These are phyloP conservation scores for Acanthamoeba divionensis DNA, from an alignment of 208 protist genomes.

Conservation along the genomic window DNA sequence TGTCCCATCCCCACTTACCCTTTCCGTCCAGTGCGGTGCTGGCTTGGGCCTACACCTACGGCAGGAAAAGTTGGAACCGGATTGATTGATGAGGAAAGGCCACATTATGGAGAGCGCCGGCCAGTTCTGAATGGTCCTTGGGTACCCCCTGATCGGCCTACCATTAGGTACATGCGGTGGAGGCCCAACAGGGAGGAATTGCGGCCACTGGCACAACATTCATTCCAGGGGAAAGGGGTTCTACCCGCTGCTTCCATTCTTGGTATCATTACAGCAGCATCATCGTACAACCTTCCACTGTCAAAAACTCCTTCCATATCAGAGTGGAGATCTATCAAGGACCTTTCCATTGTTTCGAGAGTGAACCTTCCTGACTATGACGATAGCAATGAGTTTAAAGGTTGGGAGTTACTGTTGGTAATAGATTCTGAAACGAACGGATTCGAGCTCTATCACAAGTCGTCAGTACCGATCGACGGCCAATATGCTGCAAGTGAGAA, in stretches of 20 bases:
- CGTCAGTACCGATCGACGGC: too few species aligned
- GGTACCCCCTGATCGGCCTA: neutral
- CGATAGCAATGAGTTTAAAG: too few species aligned
- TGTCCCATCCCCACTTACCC: neutral
- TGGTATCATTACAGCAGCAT: neutral
- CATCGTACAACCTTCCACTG: too few species aligned
- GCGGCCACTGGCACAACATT: neutral
- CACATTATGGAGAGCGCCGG: neutral
- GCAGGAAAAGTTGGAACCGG: too few species aligned
- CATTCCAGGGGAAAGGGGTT: neutral
- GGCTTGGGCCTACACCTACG: neutral
- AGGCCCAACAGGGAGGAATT: neutral
- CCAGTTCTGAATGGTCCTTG: neutral
- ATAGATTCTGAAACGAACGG: too few species aligned
- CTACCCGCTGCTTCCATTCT: constrained; percentile 31
- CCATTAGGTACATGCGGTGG: neutral
- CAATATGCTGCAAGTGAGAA: too few species aligned
- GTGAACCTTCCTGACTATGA: too few species aligned
- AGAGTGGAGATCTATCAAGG: too few species aligned
- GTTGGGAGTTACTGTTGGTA: too few species aligned
- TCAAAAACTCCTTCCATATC: too few species aligned
- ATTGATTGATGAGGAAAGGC: neutral
- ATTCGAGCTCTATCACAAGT: too few species aligned
- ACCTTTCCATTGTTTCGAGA: too few species aligned
- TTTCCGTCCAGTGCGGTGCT: neutral